Conservation (phyloP, 495 filamentous ascomycete species). For the Lasiosphaeria miniovina region DNA sequence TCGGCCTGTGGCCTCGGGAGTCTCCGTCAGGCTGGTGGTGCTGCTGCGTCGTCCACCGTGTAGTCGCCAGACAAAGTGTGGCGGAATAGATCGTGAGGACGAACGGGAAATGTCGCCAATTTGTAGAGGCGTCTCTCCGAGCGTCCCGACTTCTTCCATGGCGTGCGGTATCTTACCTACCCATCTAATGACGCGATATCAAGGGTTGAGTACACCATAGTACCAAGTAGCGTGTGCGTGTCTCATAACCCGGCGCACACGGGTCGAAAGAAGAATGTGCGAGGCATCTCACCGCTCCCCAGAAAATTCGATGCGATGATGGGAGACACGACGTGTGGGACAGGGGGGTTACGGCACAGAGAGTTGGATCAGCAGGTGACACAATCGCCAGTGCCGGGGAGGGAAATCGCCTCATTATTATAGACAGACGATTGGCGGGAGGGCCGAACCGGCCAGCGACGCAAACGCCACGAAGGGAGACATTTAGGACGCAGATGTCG, state of each 20-base stretch:
- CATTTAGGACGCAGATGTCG: no score
- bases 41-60: slow-evolving; percentile 23
- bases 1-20: not conserved
- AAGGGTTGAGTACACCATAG: slow-evolving; percentile 30
- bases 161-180: slow-evolving; percentile 17
- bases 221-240: not conserved
- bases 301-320: not conserved
- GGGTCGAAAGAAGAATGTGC: slow-evolving; percentile 35
- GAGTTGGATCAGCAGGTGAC: no score
- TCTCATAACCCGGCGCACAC: slow-evolving; percentile 31
- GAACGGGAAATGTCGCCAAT: slow-evolving; percentile 10
- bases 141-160: slow-evolving; percentile 22
- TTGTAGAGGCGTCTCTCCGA: slow-evolving; percentile 18
- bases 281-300: slow-evolving; percentile 37
- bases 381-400: no score
- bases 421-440: no score
- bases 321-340: slow-evolving; percentile 4
- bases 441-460: no score
- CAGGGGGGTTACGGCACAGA: not conserved
- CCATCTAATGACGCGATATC: slow-evolving; percentile 34
- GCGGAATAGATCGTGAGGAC: slow-evolving; percentile 17
- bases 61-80: slow-evolving; percentile 31
- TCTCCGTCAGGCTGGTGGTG: slow-evolving; percentile 12
- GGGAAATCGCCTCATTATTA: no score
- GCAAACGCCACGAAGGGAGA: no score